Evolutionary conservation across 768 basidiomycete species (phyloP).

Genomic region (Podaxis carcinomalis): DNA sequence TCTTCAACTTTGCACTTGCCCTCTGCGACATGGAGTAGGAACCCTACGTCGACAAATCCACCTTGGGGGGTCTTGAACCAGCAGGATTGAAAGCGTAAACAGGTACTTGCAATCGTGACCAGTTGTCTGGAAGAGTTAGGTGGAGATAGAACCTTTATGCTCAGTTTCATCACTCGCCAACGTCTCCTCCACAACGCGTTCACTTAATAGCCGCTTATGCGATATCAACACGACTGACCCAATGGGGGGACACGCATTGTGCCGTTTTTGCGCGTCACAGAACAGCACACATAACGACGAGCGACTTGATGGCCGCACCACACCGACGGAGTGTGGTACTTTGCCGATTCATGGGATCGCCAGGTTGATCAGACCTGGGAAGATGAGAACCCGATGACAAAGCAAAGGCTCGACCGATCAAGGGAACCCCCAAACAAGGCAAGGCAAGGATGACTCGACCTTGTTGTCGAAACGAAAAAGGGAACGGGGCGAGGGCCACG

Average conservation of each 20-base stretch:
- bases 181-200: slow-evolving; percentile 16
- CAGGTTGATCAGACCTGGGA: slow-evolving; percentile 41
- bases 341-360: slow-evolving; percentile 13
- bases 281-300: not conserved
- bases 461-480: not conserved
- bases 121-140: slow-evolving; percentile 26
- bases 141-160: slow-evolving; percentile 9
- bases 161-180: slow-evolving; percentile 15
- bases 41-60: not conserved
- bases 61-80: not conserved
- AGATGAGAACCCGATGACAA: slow-evolving; percentile 15
- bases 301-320: not conserved
- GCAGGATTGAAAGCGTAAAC: not conserved
- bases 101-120: slow-evolving; percentile 10
- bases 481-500: not conserved
- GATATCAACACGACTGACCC: slow-evolving; percentile 5
- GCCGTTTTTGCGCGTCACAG: not conserved
- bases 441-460: not conserved
- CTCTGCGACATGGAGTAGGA: not conserved
- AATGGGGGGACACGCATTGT: not conserved
- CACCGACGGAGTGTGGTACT: not conserved
- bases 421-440: slow-evolving; percentile 1
- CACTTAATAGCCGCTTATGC: slow-evolving; percentile 17
- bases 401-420: not conserved
- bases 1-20: not conserved